Base-by-base conservation (phyloP, 2,329 filamentous ascomycete species). In the Diaporthe nobilis region DNA sequence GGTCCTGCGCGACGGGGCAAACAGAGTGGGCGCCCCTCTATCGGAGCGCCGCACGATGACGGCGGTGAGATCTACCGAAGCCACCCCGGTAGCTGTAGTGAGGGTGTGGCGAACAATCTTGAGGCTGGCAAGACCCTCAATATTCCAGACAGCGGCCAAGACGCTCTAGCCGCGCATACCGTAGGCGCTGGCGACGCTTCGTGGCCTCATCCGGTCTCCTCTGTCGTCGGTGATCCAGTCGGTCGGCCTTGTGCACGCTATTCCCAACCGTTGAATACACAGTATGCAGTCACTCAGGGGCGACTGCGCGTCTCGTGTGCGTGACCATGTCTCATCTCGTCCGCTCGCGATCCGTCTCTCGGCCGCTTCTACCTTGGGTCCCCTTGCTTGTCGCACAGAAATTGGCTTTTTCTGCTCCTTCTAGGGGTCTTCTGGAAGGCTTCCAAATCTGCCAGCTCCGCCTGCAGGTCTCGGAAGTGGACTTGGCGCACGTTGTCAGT, bases 381-480 rank as follows among this genome's bases (percentile, higher is more conserved):
- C 53, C 74, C 74, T 72, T 76, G 74, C 74, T 63, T 42, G 60
- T 67, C 61, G 39, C 25, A 25, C 12, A 73, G 72, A 65, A 58
- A 68, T 74, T 58, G 72, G 55, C 53, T 63, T 57, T 55, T 12
- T 5, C 17, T n/a, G 10, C 31, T 25, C 37, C 37, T 53, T 74
- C 70, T 58, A 70, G 74, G 71, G 53, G 42, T 51, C 22, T 76
- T 76, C 74, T 76, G 44, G 73, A 75, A 75, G 58, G 57, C 63
- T 65, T 60, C 73, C 58, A 39, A 49, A 34, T 53, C 71, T 63
- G 55, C 25, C 39, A 72, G 70, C 28, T 25, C 70, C n/a, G 55
- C 42, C 57, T 72, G 57, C 57, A 72, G 71, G 53, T 44, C 57
- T 57, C 49, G 20, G 47, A 60, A 25, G 37, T 37, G 37, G 71